Evolutionary conservation across 2,329 filamentous ascomycete genomes (phyloP).

Genomic region (Botrytis deweyae): DNA sequence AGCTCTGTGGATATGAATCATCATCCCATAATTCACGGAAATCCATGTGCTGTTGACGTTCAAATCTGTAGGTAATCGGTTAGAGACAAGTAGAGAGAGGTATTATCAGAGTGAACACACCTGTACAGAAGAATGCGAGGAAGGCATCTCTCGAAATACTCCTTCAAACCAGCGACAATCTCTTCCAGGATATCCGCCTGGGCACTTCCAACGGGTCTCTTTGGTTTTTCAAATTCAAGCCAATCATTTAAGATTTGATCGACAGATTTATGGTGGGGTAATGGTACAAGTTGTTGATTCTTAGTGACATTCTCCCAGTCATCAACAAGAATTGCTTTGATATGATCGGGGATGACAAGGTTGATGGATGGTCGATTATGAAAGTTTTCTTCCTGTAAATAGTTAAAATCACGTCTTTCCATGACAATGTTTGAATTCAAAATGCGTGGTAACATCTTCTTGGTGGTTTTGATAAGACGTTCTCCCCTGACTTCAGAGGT

Average conservation of each 20-base stretch:
- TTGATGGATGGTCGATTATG: conserved; percentile 81
- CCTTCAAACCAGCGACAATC: conserved; percentile 78
- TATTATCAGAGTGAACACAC: conserved; percentile 42
- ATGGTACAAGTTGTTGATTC: conserved; percentile 81
- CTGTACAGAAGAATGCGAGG: conserved; percentile 85
- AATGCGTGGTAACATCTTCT: conserved; percentile 14
- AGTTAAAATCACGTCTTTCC: conserved; percentile 18
- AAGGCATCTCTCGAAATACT: conserved; percentile 91
- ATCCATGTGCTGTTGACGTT: conserved; percentile 83
- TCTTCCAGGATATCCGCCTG: conserved; percentile 88
- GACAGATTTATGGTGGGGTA: conserved; percentile 76
- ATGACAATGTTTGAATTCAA: background rate
- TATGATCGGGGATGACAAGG: conserved; percentile 79
- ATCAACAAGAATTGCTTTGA: conserved; percentile 92
- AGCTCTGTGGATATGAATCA: conserved; percentile 64
- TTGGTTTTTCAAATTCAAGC: conserved; percentile 64
- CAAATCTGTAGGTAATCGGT: conserved; percentile 60
- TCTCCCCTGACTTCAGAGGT: conserved; percentile 21
- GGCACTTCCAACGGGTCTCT: conserved; percentile 63
- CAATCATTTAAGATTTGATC: conserved; percentile 80
- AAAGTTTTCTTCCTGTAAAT: conserved; percentile 79
- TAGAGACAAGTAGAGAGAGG: background rate
- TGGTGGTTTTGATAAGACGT: conserved; percentile 10
- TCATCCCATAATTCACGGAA: conserved; percentile 69
- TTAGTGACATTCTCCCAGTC: conserved; percentile 99